A percentile compares a stretch with the other conserved stretches of the same genome.
phyloP scores from a whole-genome alignment of 345 rosid genomes.

The Lepidium didymum region DNA sequence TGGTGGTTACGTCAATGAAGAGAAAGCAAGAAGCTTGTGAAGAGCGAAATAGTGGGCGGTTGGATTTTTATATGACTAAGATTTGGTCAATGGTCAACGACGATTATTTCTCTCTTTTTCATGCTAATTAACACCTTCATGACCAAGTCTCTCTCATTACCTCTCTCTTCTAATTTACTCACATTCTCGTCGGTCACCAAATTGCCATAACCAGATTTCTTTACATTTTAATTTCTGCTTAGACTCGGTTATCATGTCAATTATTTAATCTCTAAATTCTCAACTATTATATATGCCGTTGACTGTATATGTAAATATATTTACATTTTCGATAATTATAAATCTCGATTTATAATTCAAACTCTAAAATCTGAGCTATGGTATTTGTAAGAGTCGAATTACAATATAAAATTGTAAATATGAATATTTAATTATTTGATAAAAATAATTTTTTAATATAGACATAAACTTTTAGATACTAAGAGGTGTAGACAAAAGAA shows the following conservation, averaged over 20 bases:
- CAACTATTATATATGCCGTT: background rate
- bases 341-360: no score
- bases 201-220: conserved; percentile 17
- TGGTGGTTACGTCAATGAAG: conserved; percentile 20
- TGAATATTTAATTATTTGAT: no score
- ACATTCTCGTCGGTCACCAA: conserved; percentile 28
- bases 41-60: conserved; percentile 22
- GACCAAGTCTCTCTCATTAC: conserved; percentile 26
- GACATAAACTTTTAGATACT: no score
- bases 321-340: no score
- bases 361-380: no score
- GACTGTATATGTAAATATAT: background rate
- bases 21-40: conserved; percentile 27
- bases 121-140: conserved; percentile 23
- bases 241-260: conserved; percentile 17
- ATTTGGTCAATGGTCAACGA: conserved; percentile 31
- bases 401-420: no score
- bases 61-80: conserved; percentile 18
- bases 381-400: no score
- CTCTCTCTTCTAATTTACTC: conserved; percentile 22
- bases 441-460: no score
- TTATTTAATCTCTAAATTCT: background rate
- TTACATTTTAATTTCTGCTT: background rate
- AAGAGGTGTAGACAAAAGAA: no score
- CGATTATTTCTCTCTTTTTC: conserved; percentile 18